Percentiles rank a stretch among this genome's conserved stretches.
phyloP scores from a whole-genome alignment of 108 stramenopile genomes.

The Stephanodiscus minutulus region DNA sequence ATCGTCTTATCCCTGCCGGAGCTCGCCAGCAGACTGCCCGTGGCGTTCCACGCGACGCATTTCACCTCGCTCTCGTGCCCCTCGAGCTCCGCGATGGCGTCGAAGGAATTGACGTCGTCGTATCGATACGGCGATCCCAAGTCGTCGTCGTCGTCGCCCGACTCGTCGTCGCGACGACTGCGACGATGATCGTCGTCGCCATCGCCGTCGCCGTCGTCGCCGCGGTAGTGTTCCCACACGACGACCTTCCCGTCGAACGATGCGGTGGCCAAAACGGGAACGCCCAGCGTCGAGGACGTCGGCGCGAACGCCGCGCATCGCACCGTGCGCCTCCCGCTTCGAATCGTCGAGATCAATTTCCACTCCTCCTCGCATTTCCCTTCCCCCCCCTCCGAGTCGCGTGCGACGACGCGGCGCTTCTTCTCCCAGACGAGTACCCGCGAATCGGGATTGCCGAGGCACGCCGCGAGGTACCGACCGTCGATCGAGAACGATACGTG shows the following conservation, averaged over 20 bases:
- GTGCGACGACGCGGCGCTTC: constrained; percentile 7
- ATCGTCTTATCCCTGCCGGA: constrained; percentile 97
- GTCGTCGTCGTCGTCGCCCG: not conserved
- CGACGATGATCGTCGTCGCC: not conserved
- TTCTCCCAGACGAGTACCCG: constrained; percentile 69
- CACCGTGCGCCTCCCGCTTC: constrained; percentile 63
- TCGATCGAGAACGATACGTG: constrained; percentile 62
- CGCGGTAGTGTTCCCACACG: constrained; percentile 73
- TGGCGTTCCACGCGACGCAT: constrained; percentile 86
- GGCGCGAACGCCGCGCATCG: constrained; percentile 78
- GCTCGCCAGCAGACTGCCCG: constrained; percentile 89
- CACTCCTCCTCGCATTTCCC: constrained; percentile 17
- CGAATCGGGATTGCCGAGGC: constrained; percentile 74
- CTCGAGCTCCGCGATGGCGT: constrained; percentile 85
- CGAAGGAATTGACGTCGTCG: constrained; percentile 50
- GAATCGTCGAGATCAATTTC: constrained; percentile 42
- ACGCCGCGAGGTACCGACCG: constrained; percentile 72
- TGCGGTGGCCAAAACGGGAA: constrained; percentile 74
- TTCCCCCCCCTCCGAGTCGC: not conserved
- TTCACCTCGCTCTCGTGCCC: constrained; percentile 96
- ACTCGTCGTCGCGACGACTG: not conserved
- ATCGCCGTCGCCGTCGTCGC: constrained; percentile 3
- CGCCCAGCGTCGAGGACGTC: constrained; percentile 32
- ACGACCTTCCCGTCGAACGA: constrained; percentile 91
- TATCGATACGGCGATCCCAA: not conserved